A percentile compares a stretch with the other conserved stretches of the same genome.
Conservation (phyloP, 208 protist species). For the Phytomonas francai region DNA sequence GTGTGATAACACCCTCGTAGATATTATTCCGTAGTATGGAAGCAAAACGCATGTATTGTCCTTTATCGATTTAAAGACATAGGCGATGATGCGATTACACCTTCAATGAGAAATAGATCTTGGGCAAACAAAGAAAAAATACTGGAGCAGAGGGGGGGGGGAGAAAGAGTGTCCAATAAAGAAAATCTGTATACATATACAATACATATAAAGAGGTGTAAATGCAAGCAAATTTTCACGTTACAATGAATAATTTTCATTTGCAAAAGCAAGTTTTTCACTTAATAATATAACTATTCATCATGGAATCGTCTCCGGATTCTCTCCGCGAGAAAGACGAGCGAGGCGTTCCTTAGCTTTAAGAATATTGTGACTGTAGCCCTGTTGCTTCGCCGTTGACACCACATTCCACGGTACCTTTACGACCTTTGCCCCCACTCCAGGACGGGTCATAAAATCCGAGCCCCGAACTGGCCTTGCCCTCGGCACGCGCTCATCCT, state of each 20-base stretch:
- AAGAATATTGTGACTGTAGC: slow-evolving; percentile 63
- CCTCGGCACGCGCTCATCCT: slow-evolving; percentile 44
- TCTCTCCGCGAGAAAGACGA: slow-evolving; percentile 77
- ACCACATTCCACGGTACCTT: slow-evolving; percentile 82
- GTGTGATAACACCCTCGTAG: neutral
- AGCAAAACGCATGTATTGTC: neutral
- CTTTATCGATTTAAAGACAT: neutral
- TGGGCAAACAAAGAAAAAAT: neutral
- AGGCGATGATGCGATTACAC: neutral
- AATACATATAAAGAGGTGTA: neutral
- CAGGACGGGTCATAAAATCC: slow-evolving; percentile 24
- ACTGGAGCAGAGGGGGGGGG: neutral
- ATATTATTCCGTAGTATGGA: neutral
- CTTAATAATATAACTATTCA: slow-evolving; percentile 4
- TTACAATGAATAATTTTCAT: neutral
- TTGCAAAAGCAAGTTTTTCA: slow-evolving; percentile 2
- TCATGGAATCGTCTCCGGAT: slow-evolving; percentile 79
- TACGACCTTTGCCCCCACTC: slow-evolving; percentile 40
- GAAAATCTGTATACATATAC: neutral
- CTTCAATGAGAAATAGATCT: neutral
- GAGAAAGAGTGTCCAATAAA: neutral
- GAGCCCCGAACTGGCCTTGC: slow-evolving; percentile 57
- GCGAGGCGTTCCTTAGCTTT: slow-evolving; percentile 79
- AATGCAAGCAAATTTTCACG: neutral
- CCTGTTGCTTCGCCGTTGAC: slow-evolving; percentile 49